Evolutionary conservation across 2,329 filamentous ascomycete species (phyloP).

Genomic region (Leptodontidium sp.): DNA sequence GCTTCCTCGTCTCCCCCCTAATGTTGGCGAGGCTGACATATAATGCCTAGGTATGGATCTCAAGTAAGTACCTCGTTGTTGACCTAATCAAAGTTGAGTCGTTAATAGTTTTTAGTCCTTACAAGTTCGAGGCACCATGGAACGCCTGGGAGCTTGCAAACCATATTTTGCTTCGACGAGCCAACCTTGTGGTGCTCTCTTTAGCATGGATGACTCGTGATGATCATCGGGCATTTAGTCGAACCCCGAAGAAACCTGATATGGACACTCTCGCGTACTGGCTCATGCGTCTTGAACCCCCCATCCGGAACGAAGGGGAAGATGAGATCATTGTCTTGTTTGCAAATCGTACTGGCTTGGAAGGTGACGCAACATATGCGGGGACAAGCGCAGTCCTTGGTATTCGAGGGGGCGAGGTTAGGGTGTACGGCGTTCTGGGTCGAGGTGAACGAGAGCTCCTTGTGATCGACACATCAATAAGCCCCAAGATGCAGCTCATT

Average conservation of each 20-base stretch:
- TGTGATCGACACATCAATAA: conserved; percentile 64
- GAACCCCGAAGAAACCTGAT: conserved; percentile 66
- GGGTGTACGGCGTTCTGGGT: conserved; percentile 73
- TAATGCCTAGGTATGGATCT: conserved; percentile 60
- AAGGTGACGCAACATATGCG: conserved; percentile 72
- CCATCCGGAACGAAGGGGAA: conserved; percentile 59
- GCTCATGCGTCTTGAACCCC: conserved; percentile 73
- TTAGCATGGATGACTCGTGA: conserved; percentile 78
- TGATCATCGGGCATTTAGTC: conserved; percentile 56
- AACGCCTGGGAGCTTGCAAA: conserved; percentile 55
- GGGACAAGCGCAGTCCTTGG: conserved; percentile 78
- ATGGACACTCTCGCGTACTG: conserved; percentile 79
- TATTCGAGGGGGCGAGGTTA: conserved; percentile 70
- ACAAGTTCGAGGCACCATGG: conserved; percentile 60
- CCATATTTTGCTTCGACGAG: conserved; percentile 62
- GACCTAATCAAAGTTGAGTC: neutral
- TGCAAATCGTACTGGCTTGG: conserved; percentile 73
- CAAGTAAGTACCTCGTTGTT: conserved; percentile 53
- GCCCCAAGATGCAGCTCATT: conserved; percentile 39
- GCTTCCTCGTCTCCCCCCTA: conserved; percentile 19
- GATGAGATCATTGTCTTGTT: conserved; percentile 74
- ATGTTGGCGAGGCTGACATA: conserved; percentile 18
- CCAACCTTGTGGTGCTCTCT: conserved; percentile 71
- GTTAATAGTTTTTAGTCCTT: conserved; percentile 50
- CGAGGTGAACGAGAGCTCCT: conserved; percentile 74